A percentile compares a stretch with the other conserved stretches of the same genome.
These are phyloP conservation scores for Diaporthe vaccinii DNA, from an alignment of 2,329 filamentous ascomycete genomes.

Conservation along the genomic window DNA sequence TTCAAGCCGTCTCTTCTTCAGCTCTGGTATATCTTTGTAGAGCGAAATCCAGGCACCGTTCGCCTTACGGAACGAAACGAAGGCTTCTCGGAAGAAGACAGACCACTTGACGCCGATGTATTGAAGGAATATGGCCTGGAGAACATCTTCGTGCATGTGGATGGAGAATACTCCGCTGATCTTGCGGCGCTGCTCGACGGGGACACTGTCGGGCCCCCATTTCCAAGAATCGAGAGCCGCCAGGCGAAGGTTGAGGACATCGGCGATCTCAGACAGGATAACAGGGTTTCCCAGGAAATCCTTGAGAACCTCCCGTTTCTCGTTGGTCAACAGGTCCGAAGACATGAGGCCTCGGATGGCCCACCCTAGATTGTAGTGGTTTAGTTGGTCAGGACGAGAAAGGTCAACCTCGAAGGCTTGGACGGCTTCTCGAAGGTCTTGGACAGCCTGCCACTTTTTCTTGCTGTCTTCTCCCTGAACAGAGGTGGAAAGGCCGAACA, in stretches of 20 bases:
- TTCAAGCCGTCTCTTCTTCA: conserved; percentile 47
- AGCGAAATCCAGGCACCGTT: conserved; percentile 53
- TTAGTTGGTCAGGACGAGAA: conserved; percentile 53
- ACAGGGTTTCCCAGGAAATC: conserved; percentile 58
- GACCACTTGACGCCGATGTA: conserved; percentile 64
- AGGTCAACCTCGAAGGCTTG: conserved; percentile 50
- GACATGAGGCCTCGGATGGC: conserved; percentile 57
- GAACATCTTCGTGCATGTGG: conserved; percentile 66
- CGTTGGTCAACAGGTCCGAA: conserved; percentile 59
- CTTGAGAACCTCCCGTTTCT: conserved; percentile 56
- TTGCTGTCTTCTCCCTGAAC: conserved; percentile 21
- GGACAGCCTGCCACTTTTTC: conserved; percentile 46
- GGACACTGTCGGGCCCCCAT: conserved; percentile 58
- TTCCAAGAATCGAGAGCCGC: conserved; percentile 59
- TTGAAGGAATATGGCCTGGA: conserved; percentile 65
- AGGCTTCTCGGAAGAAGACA: conserved; percentile 56
- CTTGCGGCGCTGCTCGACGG: conserved; percentile 60
- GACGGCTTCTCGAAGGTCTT: conserved; percentile 48
- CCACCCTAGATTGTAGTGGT: conserved; percentile 51
- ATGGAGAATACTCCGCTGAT: conserved; percentile 63
- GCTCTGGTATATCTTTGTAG: conserved; percentile 48
- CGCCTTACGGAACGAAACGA: conserved; percentile 50
- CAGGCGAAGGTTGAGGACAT: conserved; percentile 67
- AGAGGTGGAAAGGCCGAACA: conserved; percentile 54
- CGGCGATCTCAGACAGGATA: conserved; percentile 62